Percentiles rank a stretch among this genome's conserved stretches.
phyloP scores from a whole-genome alignment of 805 yeast species.

The Yarrowia yakushimensis region DNA sequence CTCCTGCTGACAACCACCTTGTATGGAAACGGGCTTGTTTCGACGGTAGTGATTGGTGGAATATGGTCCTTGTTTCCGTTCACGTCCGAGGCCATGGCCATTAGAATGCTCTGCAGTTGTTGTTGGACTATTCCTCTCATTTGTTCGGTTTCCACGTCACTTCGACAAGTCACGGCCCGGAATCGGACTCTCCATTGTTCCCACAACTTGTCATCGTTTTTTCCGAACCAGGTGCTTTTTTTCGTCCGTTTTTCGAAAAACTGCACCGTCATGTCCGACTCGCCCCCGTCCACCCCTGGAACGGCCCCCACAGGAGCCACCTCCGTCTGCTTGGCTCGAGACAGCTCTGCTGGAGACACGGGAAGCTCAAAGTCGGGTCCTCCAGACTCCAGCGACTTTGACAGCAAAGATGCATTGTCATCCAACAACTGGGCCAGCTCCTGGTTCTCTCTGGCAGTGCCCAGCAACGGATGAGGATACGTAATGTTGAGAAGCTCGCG shows the following conservation, averaged over 20 bases:
- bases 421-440: conserved; percentile 48
- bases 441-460: conserved; percentile 45
- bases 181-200: conserved; percentile 65
- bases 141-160: conserved; percentile 19
- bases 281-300: neutral
- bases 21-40: conserved; percentile 62
- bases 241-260: conserved; percentile 35
- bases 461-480: conserved; percentile 8
- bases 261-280: conserved; percentile 30
- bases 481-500: conserved; percentile 37
- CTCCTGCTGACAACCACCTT: conserved; percentile 39
- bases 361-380: conserved; percentile 5
- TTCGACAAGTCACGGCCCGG: neutral
- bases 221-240: conserved; percentile 21
- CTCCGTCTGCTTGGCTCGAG: neutral
- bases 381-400: conserved; percentile 31
- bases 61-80: conserved; percentile 62
- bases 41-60: conserved; percentile 69
- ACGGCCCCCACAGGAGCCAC: neutral
- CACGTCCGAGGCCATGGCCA: conserved; percentile 49
- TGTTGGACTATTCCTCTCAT: conserved; percentile 34
- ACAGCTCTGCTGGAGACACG: neutral
- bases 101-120: conserved; percentile 44
- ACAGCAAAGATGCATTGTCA: conserved; percentile 38
- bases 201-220: conserved; percentile 52